Conservation (phyloP, 2,329 filamentous ascomycete species). For the Zasmidium citrigriseum region DNA sequence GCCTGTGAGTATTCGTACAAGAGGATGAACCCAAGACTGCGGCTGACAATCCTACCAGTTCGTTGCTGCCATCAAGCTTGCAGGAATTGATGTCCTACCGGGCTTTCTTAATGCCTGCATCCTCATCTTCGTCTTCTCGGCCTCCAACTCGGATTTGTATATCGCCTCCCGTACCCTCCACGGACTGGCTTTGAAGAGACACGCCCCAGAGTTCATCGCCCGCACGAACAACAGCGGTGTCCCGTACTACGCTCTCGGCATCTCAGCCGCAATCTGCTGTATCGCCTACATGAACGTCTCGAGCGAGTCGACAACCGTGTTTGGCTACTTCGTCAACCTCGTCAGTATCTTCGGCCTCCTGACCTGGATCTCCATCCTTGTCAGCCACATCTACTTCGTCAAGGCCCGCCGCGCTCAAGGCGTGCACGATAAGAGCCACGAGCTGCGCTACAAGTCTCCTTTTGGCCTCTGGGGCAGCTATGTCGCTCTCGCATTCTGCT, state of each 20-base stretch:
- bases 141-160: constrained; percentile 77
- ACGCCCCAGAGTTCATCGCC: constrained; percentile 71
- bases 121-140: constrained; percentile 73
- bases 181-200: constrained; percentile 69
- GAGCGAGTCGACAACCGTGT: constrained; percentile 43
- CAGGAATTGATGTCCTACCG: constrained; percentile 63
- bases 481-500: constrained; percentile 68
- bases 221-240: constrained; percentile 71
- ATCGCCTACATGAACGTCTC: constrained; percentile 53
- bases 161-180: constrained; percentile 61
- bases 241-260: constrained; percentile 64
- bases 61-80: constrained; percentile 69
- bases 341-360: constrained; percentile 43
- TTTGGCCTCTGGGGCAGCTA: constrained; percentile 71
- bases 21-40: not conserved
- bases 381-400: constrained; percentile 52
- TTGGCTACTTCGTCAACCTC: constrained; percentile 51
- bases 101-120: constrained; percentile 74
- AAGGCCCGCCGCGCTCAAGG: constrained; percentile 48
- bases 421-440: constrained; percentile 40
- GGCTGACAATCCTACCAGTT: constrained; percentile 46
- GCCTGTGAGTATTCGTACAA: constrained; percentile 41
- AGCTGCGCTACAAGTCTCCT: constrained; percentile 62
- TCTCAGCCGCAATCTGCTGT: constrained; percentile 63
- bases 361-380: constrained; percentile 53